Evolutionary conservation across 192 early-diverging fungal species (phyloP), one percentile per base, ranked within the genome.

Genomic region (Phycomyces blakesleeanus): DNA sequence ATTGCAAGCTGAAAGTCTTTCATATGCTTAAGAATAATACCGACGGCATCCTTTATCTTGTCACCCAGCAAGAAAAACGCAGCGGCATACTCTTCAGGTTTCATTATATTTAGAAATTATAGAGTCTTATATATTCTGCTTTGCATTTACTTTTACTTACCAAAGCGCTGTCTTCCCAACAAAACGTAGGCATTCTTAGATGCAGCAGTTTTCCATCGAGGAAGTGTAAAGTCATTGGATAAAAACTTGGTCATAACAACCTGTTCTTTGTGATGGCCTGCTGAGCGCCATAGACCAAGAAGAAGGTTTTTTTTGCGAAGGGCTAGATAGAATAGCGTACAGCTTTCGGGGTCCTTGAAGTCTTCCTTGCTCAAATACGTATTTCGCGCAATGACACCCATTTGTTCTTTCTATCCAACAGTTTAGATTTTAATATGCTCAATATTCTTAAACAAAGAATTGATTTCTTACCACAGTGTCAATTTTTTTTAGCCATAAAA

Each of bases 151-250:
- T 50, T 42, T 20, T 16, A 18, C 61, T 64, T 79, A 92, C 90
- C 85, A 66, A 91, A 98, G 51, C 96, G 81, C 61, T 97, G 95
- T 64, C 92, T 93, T 61, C 96, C 93, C 22, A 99, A 74, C 39
- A 99, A 69, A n/a, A 90, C 97, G 76, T 91, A 99, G 2, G 97
- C 97, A 67, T 99, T 99, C 69, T 99, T 99, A n/a, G 87, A 74
- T 2, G 97, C 97, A 0, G 96, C 94, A 15, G 87, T 94, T 64
- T 83, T 86, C 97, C 97, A 99, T 42, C 92, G 76, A 4, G 87
- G 80, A 55, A 92, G 84, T 15, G 84, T 79, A 82, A 99, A 99
- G 75, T 98, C 92, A 76, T 98, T 91, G 6, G 85, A 79, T 50
- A 99, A 73, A 71, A 99, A 98, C 38, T 83, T 81, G n/a, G 93